Percentiles rank a stretch among this genome's conserved stretches.
Evolutionary conservation across 768 basidiomycete species (phyloP).

Genomic region (Trametes coccinea): DNA sequence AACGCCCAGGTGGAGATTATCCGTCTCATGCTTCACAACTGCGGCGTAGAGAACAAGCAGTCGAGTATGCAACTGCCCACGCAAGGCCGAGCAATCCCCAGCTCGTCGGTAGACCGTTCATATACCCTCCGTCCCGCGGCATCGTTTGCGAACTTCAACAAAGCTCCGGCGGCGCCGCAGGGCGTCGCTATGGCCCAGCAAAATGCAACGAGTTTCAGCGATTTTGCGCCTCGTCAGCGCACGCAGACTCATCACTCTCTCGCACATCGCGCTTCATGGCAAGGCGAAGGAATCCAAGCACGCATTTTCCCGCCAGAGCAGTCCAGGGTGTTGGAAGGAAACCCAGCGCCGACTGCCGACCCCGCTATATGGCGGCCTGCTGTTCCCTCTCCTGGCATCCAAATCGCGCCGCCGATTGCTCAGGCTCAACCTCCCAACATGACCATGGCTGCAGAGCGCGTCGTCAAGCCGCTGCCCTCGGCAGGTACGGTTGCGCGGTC

Average conservation of each 20-base stretch:
- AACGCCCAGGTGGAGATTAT: conserved; percentile 3
- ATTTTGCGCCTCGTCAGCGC: not conserved
- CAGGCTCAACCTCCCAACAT: too few relatives aligned
- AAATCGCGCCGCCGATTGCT: too few relatives aligned
- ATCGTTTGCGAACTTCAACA: not conserved
- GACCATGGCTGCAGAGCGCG: too few relatives aligned
- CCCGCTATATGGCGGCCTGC: too few relatives aligned
- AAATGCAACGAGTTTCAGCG: too few relatives aligned
- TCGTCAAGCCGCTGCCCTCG: too few relatives aligned
- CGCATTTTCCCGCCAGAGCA: too few relatives aligned
- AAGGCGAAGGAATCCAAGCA: not conserved
- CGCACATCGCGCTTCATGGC: not conserved
- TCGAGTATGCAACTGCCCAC: not conserved
- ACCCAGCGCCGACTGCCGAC: too few relatives aligned
- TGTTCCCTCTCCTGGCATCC: too few relatives aligned
- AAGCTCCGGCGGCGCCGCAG: not conserved
- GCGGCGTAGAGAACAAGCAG: not conserved
- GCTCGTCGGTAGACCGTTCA: not conserved
- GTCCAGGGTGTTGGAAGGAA: too few relatives aligned
- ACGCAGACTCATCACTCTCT: not conserved
- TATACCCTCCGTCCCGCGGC: not conserved
- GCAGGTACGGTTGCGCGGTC: too few relatives aligned
- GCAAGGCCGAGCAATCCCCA: not conserved
- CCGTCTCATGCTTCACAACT: conserved; percentile 5
- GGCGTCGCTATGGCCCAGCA: not conserved